A percentile compares a stretch with the other conserved stretches of the same genome.
Evolutionary conservation across 2,329 filamentous ascomycete genomes (phyloP).

Genomic region (Beauveria bassiana): DNA sequence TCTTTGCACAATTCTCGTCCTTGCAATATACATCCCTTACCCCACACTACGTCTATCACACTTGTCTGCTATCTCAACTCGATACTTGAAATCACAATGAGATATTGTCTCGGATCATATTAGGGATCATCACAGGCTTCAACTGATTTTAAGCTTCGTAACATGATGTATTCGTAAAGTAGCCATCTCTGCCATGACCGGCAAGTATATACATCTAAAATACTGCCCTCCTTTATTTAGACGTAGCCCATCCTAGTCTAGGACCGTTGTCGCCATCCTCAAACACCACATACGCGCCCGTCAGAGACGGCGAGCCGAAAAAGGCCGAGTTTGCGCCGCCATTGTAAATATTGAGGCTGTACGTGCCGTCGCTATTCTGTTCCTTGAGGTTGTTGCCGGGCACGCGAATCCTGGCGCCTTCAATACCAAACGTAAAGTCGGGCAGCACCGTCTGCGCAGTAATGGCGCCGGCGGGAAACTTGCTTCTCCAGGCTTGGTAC

Average conservation of each 20-base stretch:
- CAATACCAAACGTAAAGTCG: slow-evolving; percentile 47
- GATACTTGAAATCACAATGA: too few species aligned
- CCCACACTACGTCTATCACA: too few species aligned
- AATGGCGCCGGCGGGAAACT: not conserved
- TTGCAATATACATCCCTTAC: too few species aligned
- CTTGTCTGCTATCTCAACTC: too few species aligned
- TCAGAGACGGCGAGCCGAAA: slow-evolving; percentile 5
- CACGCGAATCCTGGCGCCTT: slow-evolving; percentile 49
- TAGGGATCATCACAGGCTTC: not conserved
- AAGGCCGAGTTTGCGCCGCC: not conserved
- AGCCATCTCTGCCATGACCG: not conserved
- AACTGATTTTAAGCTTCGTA: too few species aligned
- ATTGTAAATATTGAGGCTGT: not conserved
- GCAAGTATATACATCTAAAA: not conserved
- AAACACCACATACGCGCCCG: slow-evolving; percentile 3
- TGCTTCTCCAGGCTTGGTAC: slow-evolving; percentile 12
- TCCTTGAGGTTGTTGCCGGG: slow-evolving; percentile 26
- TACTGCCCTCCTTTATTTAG: not conserved
- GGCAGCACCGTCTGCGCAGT: slow-evolving; percentile 35
- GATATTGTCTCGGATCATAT: not conserved
- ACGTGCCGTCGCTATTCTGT: not conserved
- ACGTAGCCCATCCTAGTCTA: slow-evolving; percentile 3
- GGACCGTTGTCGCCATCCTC: slow-evolving; percentile 3
- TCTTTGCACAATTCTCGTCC: too few species aligned
- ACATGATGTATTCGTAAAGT: not conserved